phyloP scores from a whole-genome alignment of 1,284 basidiomycete genomes.

The Cryptococcus hybrid region DNA sequence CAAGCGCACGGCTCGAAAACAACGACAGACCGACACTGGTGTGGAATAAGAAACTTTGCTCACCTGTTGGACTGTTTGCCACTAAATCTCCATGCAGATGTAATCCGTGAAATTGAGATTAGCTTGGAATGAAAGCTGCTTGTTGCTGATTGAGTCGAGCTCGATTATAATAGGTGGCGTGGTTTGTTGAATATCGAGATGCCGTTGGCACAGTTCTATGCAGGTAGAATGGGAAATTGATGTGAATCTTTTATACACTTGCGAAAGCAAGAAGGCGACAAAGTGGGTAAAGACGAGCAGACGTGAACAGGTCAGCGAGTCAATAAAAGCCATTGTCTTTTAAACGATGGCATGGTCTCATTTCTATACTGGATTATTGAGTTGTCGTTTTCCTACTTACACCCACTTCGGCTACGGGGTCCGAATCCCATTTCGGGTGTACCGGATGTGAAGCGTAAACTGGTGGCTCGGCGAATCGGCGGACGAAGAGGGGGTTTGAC shows the following conservation, averaged over 20 bases:
- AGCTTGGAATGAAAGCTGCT: too few species aligned
- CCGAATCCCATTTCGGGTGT: neutral
- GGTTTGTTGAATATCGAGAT: neutral
- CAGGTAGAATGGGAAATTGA: neutral
- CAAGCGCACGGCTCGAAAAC: too few species aligned
- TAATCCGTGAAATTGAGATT: too few species aligned
- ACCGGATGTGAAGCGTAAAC: neutral
- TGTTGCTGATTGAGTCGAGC: neutral
- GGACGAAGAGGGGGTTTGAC: neutral
- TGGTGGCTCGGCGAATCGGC: neutral
- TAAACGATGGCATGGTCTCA: conserved; percentile 1
- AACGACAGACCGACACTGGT: too few species aligned
- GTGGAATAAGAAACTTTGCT: too few species aligned
- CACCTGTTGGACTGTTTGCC: too few species aligned
- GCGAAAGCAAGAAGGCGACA: neutral
- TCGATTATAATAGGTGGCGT: neutral
- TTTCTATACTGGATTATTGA: neutral
- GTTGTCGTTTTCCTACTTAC: neutral
- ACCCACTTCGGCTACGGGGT: neutral
- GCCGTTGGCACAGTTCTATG: neutral
- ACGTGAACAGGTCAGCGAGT: too few species aligned
- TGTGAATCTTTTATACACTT: neutral
- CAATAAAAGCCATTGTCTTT: neutral
- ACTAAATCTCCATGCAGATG: too few species aligned
- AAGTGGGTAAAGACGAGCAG: neutral